Evolutionary conservation across 331 rosid species (phyloP).

Genomic region (Rhamnella rubrinervis): DNA sequence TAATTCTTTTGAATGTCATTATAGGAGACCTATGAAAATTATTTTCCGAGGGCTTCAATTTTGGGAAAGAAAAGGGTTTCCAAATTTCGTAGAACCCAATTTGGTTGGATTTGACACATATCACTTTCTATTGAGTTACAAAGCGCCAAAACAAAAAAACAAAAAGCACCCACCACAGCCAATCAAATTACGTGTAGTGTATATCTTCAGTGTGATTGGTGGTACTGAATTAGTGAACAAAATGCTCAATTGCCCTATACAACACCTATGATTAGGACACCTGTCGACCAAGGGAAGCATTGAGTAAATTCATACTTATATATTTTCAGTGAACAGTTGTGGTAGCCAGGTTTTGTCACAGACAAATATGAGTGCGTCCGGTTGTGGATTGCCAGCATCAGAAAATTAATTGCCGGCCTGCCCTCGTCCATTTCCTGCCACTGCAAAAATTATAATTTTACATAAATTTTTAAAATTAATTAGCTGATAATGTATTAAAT

Average conservation of each 20-base stretch:
- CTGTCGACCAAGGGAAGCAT: conserved; percentile 23
- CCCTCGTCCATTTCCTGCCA: too few species aligned
- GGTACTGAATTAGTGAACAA: conserved; percentile 21
- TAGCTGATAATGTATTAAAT: too few species aligned
- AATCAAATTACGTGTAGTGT: conserved; percentile 16
- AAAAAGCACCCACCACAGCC: not conserved
- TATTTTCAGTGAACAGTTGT: conserved; percentile 16
- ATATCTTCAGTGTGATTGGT: conserved; percentile 19
- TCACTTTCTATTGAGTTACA: conserved; percentile 34
- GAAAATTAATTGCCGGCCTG: too few species aligned
- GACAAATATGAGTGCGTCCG: conserved; percentile 27
- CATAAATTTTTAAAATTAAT: too few species aligned
- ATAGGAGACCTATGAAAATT: too few species aligned
- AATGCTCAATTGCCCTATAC: not conserved
- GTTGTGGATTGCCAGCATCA: conserved; percentile 13
- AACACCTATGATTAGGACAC: conserved; percentile 8
- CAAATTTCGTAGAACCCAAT: not conserved
- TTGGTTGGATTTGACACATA: conserved; percentile 30
- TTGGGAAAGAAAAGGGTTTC: not conserved
- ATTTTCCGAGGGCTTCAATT: too few species aligned
- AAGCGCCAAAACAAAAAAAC: not conserved
- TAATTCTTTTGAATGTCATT: too few species aligned
- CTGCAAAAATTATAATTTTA: too few species aligned
- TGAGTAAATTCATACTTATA: conserved; percentile 6
- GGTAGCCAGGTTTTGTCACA: conserved; percentile 19